Evolutionary conservation across 2,329 filamentous ascomycete species (phyloP), one percentile per base, ranked within the genome.

Genomic region (Paecilomyces sp.): DNA sequence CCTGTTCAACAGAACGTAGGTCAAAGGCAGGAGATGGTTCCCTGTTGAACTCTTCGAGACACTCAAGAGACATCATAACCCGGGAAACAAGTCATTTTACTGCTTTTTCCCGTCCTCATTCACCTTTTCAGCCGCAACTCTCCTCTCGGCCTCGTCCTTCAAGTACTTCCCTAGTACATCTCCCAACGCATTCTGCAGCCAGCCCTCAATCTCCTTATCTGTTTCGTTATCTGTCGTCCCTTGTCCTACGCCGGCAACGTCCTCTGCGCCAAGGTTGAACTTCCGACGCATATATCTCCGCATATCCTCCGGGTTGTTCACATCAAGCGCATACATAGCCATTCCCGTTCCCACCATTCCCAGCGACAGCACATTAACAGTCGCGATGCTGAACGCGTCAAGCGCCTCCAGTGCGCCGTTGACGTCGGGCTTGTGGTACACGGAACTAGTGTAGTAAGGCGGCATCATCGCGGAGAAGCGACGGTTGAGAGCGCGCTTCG

Each of bases 331-430:
- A 82, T 88, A 96, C 62, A 90, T 80, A 11, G 87, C 74, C 0
- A 88, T 91, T 3, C 93, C 94, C 0, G 85, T 82, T 8, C 83
- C 76, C 82, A 95, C 85, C 72, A 96, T 85, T 0, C 83, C 87
- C 56, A 94, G 84, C 66, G 87, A 89, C 33, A 87, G 69, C 12
- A 94, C 90, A 67, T 96, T 96, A 66, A 97, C 82, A 0, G 92
- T 96, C 0, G 93, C 94, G 36, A 97, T 79, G 55, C 88, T 89
- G 24, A 99, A 79, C 0, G 93, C 93, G 74, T 96, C 89, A 34
- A 89, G 76, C 0, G 93, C 93, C 63, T 97, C 88, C 47, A 89
- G 72, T 1, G 85, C 82, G 7, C 87, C 86, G 68, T 88, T 88
- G 30, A 85, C 81, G 13, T 71, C 64, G 1, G 73, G 75, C 50